phyloP scores from a whole-genome alignment of 1,284 basidiomycete genomes.

The Mrakiaceae sp. region DNA sequence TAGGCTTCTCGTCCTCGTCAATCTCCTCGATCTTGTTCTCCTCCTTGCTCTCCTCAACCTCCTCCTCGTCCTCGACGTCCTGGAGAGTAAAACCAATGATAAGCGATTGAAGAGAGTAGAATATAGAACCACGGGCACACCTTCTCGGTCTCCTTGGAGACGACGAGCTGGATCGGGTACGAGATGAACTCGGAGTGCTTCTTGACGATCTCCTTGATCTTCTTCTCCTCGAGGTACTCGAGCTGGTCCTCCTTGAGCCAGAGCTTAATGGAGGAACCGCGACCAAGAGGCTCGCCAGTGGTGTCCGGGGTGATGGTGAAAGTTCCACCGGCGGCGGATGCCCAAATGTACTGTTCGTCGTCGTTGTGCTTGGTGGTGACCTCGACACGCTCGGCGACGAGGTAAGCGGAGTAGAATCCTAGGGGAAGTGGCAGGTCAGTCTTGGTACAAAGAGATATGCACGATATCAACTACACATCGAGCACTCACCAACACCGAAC shows the following conservation, averaged over 20 bases:
- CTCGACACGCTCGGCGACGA: conserved; percentile 95
- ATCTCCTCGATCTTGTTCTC: conserved; percentile 62
- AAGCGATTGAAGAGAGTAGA: too few relatives aligned
- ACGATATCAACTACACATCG: neutral
- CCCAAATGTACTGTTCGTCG: conserved; percentile 99
- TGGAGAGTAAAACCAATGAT: conserved; percentile 27
- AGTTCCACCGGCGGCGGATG: conserved; percentile 96
- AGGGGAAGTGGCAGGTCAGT: conserved; percentile 20
- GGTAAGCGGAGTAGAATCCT: conserved; percentile 99
- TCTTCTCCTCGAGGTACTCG: conserved; percentile 99
- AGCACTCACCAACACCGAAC: conserved; percentile 24
- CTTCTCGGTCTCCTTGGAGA: conserved; percentile 99
- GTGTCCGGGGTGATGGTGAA: conserved; percentile 97
- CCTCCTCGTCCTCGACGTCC: conserved; percentile 77
- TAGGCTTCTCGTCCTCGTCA: conserved; percentile 71
- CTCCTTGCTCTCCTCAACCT: conserved; percentile 58
- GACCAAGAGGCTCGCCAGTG: conserved; percentile 77
- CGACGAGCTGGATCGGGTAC: conserved; percentile 97
- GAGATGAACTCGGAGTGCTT: conserved; percentile 99
- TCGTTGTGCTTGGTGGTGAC: conserved; percentile 99
- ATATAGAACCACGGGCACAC: conserved; percentile 34
- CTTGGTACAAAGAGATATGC: neutral
- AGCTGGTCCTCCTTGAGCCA: conserved; percentile 98
- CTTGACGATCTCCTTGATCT: conserved; percentile 99
- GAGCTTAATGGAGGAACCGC: conserved; percentile 90